Percentiles rank a stretch among this genome's conserved stretches.
These are phyloP conservation scores for Leptosphaerulina australis DNA, from an alignment of 2,329 filamentous ascomycete genomes.

Conservation along the genomic window DNA sequence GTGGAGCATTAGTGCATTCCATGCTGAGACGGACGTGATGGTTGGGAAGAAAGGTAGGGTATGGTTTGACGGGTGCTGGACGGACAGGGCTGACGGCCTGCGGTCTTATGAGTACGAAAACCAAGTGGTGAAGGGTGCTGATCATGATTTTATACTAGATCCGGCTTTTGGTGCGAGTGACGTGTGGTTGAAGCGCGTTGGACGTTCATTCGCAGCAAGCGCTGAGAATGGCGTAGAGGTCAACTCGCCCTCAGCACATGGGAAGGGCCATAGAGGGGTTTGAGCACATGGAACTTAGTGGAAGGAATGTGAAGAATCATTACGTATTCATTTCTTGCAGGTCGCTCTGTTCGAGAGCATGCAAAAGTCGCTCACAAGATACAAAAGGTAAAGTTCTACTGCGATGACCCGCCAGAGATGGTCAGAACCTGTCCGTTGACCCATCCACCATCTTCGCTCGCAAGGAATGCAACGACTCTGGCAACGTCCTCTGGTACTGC, in stretches of 20 bases:
- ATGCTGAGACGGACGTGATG: slow-evolving; percentile 30
- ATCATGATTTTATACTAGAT: slow-evolving; percentile 30
- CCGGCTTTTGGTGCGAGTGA: slow-evolving; percentile 22
- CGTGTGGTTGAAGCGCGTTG: slow-evolving; percentile 24
- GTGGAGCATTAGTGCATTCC: slow-evolving; percentile 25
- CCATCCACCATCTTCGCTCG: slow-evolving; percentile 50
- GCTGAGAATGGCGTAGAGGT: too few species aligned
- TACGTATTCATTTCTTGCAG: neutral
- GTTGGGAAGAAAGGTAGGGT: slow-evolving; percentile 24
- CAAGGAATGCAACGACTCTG: slow-evolving; percentile 50
- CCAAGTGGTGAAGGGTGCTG: slow-evolving; percentile 17
- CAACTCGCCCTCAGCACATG: too few species aligned
- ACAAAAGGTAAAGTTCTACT: slow-evolving; percentile 31
- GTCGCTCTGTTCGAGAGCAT: neutral
- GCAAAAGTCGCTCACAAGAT: slow-evolving; percentile 1
- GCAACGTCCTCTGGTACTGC: slow-evolving; percentile 55
- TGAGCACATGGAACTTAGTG: too few species aligned
- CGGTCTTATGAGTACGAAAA: slow-evolving; percentile 13
- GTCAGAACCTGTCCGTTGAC: slow-evolving; percentile 51
- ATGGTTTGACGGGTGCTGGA: slow-evolving; percentile 33
- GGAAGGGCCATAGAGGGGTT: too few species aligned
- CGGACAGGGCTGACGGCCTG: neutral
- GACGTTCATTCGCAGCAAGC: slow-evolving; percentile 15
- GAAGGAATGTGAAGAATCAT: too few species aligned
- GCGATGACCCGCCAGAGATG: slow-evolving; percentile 50